phyloP scores from a whole-genome alignment of 2,329 filamentous ascomycete species.

The Scedosporium apiospermum region DNA sequence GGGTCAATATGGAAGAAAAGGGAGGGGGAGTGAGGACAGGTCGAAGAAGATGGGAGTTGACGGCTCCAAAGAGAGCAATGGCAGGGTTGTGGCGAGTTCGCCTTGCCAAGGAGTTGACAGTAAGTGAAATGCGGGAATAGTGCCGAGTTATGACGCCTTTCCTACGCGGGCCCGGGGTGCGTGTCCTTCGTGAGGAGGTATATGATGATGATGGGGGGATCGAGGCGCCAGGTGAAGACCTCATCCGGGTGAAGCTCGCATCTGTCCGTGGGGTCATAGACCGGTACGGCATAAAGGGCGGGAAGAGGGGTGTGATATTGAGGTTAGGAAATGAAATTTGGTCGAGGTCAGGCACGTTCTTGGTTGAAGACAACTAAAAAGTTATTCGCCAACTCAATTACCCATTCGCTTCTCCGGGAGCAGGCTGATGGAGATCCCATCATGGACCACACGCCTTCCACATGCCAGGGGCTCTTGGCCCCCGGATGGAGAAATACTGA shows the following conservation, averaged over 20 bases:
- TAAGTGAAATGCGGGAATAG: neutral
- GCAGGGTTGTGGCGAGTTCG: neutral
- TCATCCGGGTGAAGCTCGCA: neutral
- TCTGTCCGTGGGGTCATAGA: neutral
- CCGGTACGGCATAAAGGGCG: too few species aligned
- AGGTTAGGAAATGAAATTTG: too few species aligned
- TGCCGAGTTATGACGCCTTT: neutral
- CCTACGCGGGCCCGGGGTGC: neutral
- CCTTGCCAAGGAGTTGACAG: neutral
- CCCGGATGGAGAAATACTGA: neutral
- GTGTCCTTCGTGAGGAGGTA: neutral
- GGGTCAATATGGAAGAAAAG: constrained; percentile 4
- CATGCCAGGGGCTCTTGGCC: neutral
- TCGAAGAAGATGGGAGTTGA: neutral
- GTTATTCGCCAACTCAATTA: neutral
- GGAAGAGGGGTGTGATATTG: neutral
- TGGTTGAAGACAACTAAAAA: too few species aligned
- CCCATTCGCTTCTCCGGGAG: neutral
- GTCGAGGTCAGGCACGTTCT: too few species aligned
- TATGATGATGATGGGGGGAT: neutral
- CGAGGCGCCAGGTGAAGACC: neutral
- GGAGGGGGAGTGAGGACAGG: neutral
- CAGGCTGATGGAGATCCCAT: neutral
- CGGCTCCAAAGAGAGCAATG: neutral
- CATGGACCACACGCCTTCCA: neutral